Evolutionary conservation across 176 grass and related monocot genomes (phyloP).

Genomic region (Oryza brachyantha): DNA sequence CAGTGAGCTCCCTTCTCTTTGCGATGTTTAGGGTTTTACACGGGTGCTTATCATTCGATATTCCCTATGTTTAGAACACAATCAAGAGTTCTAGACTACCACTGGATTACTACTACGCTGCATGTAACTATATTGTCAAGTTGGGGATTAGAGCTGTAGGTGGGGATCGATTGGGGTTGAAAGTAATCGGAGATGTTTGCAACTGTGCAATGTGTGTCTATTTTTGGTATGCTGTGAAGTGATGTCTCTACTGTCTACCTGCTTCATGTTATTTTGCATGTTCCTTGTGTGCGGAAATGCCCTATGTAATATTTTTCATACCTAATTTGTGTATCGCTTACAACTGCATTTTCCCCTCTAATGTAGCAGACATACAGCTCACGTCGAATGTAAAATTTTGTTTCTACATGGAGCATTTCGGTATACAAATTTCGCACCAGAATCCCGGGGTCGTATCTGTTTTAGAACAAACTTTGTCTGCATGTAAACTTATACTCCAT

Average conservation of each 20-base stretch:
- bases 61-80: neutral
- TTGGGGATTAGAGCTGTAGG: conserved; percentile 7
- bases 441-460: neutral
- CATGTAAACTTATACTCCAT: neutral
- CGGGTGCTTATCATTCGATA: neutral
- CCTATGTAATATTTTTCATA: neutral
- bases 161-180: neutral
- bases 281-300: neutral
- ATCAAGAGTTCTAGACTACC: neutral
- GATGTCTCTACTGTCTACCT: neutral
- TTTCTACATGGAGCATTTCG: neutral
- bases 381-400: neutral
- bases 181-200: neutral
- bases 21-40: neutral
- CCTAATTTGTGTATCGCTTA: neutral
- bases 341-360: neutral
- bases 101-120: neutral
- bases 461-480: neutral
- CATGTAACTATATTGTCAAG: neutral
- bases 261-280: neutral
- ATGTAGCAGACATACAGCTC: neutral
- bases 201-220: neutral
- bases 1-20: neutral
- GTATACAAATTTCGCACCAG: neutral
- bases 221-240: neutral